phyloP scores from a whole-genome alignment of 2,329 filamentous ascomycete genomes.

The Exserohilum rostratum region DNA sequence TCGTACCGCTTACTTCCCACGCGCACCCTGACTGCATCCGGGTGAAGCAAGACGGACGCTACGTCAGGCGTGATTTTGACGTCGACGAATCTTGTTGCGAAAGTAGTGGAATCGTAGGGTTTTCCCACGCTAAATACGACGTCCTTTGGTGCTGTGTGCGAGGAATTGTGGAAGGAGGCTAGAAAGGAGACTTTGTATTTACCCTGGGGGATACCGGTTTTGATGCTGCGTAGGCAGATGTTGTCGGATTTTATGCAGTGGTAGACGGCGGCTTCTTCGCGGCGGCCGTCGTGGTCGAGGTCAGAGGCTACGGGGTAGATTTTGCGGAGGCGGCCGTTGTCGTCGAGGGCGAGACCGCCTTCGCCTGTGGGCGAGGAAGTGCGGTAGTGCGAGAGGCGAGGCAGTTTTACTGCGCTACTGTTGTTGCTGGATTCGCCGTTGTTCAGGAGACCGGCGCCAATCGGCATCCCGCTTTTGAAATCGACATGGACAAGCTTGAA shows the following conservation, averaged over 20 bases:
- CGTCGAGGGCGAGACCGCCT: constrained; percentile 37
- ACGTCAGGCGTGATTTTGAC: constrained; percentile 48
- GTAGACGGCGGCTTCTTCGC: constrained; percentile 45
- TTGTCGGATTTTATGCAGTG: constrained; percentile 42
- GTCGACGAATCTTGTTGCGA: constrained; percentile 44
- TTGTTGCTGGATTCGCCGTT: no score
- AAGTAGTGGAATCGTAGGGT: constrained; percentile 42
- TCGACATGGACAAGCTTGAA: constrained; percentile 45
- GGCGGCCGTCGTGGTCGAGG: constrained; percentile 43
- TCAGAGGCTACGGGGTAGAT: constrained; percentile 46
- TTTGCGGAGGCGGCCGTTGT: constrained; percentile 32
- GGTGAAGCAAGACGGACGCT: constrained; percentile 45
- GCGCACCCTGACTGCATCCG: constrained; percentile 46
- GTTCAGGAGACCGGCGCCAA: background rate
- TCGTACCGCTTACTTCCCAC: constrained; percentile 39
- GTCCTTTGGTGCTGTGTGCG: constrained; percentile 31
- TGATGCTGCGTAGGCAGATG: constrained; percentile 44
- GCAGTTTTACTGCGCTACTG: constrained; percentile 18
- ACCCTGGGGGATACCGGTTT: constrained; percentile 47
- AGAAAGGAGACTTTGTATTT: constrained; percentile 47
- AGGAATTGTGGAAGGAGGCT: constrained; percentile 35
- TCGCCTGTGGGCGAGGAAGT: constrained; percentile 38
- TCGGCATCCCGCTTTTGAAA: constrained; percentile 45
- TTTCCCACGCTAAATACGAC: constrained; percentile 48
- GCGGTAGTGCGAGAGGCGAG: constrained; percentile 34